phyloP scores from a whole-genome alignment of 208 protist species.

The Vickermania spadyakhi region DNA sequence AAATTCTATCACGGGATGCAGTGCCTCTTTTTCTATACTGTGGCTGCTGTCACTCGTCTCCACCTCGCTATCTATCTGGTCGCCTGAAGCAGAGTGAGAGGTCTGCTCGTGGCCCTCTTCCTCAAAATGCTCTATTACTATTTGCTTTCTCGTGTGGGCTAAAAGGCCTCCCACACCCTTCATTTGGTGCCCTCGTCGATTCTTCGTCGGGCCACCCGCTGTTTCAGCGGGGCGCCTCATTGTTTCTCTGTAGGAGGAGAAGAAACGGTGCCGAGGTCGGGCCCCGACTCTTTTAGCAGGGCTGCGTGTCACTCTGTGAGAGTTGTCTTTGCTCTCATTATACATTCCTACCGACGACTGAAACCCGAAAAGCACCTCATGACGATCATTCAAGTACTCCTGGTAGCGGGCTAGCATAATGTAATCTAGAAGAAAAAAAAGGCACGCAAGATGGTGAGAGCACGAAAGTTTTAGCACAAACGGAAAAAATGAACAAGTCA shows the following conservation, averaged over 20 bases:
- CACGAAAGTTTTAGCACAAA: not conserved
- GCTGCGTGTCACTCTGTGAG: not conserved
- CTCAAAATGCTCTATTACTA: no score
- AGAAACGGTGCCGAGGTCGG: not conserved
- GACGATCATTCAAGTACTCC: not conserved
- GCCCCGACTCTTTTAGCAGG: not conserved
- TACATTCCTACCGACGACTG: not conserved
- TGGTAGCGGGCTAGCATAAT: not conserved
- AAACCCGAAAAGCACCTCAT: not conserved
- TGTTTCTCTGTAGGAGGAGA: not conserved
- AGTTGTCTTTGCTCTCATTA: not conserved
- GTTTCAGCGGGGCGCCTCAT: no score
- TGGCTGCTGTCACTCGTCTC: no score
- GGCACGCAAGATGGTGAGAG: not conserved
- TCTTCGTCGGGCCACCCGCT: no score
- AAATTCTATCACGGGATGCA: no score
- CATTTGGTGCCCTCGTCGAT: not conserved
- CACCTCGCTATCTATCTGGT: no score
- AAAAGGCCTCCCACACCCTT: not conserved
- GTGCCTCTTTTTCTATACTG: no score
- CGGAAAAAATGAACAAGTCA: no score
- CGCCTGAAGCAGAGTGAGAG: no score
- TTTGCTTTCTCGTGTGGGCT: not conserved
- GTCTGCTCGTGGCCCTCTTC: no score
- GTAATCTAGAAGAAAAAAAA: not conserved